A percentile compares a stretch with the other conserved stretches of the same genome.
Conservation (phyloP, 2,329 filamentous ascomycete genomes). For the Penicillium palitans region DNA sequence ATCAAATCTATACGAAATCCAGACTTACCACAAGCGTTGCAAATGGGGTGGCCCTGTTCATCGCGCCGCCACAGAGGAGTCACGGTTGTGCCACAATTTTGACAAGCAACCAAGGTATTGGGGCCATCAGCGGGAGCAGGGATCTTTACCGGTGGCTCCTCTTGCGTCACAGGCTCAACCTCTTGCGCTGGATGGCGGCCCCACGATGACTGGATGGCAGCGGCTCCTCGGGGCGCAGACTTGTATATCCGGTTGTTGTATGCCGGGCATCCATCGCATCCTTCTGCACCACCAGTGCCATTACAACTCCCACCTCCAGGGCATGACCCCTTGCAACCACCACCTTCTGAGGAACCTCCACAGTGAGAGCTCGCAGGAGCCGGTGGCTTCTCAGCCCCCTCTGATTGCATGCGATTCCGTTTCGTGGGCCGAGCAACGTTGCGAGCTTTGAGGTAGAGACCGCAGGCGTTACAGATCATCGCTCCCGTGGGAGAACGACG, state of each 20-base stretch:
- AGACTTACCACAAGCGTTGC: slow-evolving; percentile 89
- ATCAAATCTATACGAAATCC: not conserved
- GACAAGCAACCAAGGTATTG: slow-evolving; percentile 78
- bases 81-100: slow-evolving; percentile 95
- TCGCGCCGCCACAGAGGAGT: slow-evolving; percentile 95
- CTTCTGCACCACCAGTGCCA: slow-evolving; percentile 90
- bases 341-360: slow-evolving; percentile 32
- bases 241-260: slow-evolving; percentile 97
- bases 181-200: slow-evolving; percentile 35
- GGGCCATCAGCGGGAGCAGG: slow-evolving; percentile 27
- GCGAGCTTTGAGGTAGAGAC: slow-evolving; percentile 88
- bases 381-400: slow-evolving; percentile 25
- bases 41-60: slow-evolving; percentile 93
- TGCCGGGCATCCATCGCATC: slow-evolving; percentile 91
- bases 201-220: slow-evolving; percentile 33
- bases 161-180: slow-evolving; percentile 22
- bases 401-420: slow-evolving; percentile 64
- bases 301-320: slow-evolving; percentile 94
- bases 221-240: slow-evolving; percentile 58
- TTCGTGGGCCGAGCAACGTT: slow-evolving; percentile 90
- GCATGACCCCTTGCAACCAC: slow-evolving; percentile 73
- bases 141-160: slow-evolving; percentile 28
- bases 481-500: slow-evolving; percentile 87
- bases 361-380: slow-evolving; percentile 31
- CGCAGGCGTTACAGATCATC: slow-evolving; percentile 97